Base-by-base conservation (phyloP, 768 basidiomycete genomes). In the Clitopilus passeckerianus region DNA sequence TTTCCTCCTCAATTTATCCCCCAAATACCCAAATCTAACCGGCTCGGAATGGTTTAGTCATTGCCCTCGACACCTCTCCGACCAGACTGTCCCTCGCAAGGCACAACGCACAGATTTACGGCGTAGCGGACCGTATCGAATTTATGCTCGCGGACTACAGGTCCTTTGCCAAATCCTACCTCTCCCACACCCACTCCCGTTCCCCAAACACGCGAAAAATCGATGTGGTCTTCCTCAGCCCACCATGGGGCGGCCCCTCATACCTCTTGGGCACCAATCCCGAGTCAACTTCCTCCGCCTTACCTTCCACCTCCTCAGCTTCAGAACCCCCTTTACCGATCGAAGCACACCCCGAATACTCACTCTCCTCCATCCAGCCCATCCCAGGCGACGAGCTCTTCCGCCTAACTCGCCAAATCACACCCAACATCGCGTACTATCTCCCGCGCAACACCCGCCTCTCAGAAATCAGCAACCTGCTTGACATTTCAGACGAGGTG, bases 31-130 rank as follows among this genome's bases (percentile, higher is more conserved):
- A 34, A 44, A 7, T 46, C 23, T 3, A 43, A 23, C 46, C 57
- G 15, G 5, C 15, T 37, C 33, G 34, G 15, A 30, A 30, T 30
- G 27, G 27, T 37, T 5, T 54, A 98, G 97, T 99, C 23, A 95
- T 99, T 57, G 95, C 97, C 0, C 76, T 99, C 58, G 97, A 99
- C 67, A 89, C 82, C 27, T 93, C 92, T 8, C 85, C 90, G 0
- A 81, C 81, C 0, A 85, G 95, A n/a, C 80, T 99, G 4, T 88
- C 89, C 1, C 85, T 98, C 15, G 97, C 97, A 9, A 81, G 90
- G 57, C 95, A 98, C 71, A 98, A 99, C 65, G 97, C 97, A 0
- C 78, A 84, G 52, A 87, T 98, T 59, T 96, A 96, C 67, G 97
- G 96, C 43, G 94, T 99, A 41, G 91, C 90, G 8, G 90, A 96